Percentiles rank a stretch among this genome's conserved stretches.
phyloP scores from a whole-genome alignment of 2,329 filamentous ascomycete genomes.

The Colletotrichum siamense region DNA sequence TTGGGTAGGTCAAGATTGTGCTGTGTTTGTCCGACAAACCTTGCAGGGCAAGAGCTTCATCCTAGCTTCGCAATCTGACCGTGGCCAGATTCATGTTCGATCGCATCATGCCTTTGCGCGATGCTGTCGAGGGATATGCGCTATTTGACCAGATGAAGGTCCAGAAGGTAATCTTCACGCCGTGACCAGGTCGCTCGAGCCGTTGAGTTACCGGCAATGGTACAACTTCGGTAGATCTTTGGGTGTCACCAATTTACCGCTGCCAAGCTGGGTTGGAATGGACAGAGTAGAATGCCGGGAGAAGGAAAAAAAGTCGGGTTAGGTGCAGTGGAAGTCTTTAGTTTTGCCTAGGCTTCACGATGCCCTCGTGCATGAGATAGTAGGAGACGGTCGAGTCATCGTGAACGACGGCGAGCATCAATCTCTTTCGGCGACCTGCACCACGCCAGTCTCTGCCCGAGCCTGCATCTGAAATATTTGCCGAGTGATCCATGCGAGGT shows the following conservation, averaged over 20 bases:
- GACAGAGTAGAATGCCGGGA: background rate
- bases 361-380: constrained; percentile 85
- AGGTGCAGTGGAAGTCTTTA: constrained; percentile 35
- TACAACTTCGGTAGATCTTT: background rate
- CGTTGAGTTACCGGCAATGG: background rate
- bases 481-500: constrained; percentile 29
- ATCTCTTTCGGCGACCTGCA: constrained; percentile 63
- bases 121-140: constrained; percentile 72
- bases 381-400: constrained; percentile 85
- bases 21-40: background rate
- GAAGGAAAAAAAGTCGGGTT: background rate
- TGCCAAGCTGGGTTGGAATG: background rate
- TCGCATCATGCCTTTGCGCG: constrained; percentile 72
- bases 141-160: constrained; percentile 76
- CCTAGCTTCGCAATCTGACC: background rate
- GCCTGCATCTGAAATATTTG: background rate
- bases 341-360: constrained; percentile 86
- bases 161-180: constrained; percentile 75
- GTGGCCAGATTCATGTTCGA: constrained; percentile 74
- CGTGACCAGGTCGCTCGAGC: constrained; percentile 30
- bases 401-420: constrained; percentile 77
- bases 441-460: constrained; percentile 48
- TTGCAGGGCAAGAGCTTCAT: background rate
- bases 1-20: constrained; percentile 57
- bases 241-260: background rate